Evolutionary conservation across 2,329 filamentous ascomycete genomes (phyloP), one percentile per base, ranked within the genome.

Genomic region (Lasiodiplodia hormozganensis): DNA sequence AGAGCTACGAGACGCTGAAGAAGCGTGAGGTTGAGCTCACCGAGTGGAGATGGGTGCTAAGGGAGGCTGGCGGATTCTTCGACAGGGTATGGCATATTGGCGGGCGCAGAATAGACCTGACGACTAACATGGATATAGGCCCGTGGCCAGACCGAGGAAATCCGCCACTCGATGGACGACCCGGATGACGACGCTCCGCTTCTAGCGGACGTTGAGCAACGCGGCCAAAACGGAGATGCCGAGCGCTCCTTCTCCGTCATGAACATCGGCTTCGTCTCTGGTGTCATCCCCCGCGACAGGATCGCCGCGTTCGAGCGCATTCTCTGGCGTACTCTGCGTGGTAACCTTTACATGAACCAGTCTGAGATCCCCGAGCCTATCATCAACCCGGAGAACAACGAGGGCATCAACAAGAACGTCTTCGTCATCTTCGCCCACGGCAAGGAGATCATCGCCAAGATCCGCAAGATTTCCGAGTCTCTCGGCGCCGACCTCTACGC

Each of bases 281-380:
- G 96, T 81, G 96, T 98, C 74, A 98, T 99, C 74, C 89, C 92
- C 47, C 89, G 96, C 67, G 95, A 98, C 77, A 90, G 95, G 62
- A 95, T 99, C 70, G 94, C 91, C 16, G 92, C 95, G 31, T 99
- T 99, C 78, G 96, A 99, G 84, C 91, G 96, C 69, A 99, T 99
- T 74, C 86, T 99, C 64, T 99, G 96, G 96, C 90, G 96, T 76
- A 97, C 96, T 0, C 88, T 99, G 52, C 93, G 96, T 80, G 96
- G 96, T 76, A 99, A 99, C 81, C 85, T 99, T 71, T 99, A 98
- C 86, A 99, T 99, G 96, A 99, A 99, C 83, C 96, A 99, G 85
- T 95, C 95, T 51, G 96, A 99, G 85, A 99, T 99, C 71, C 90
- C 94, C 8, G 95, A 99, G 79, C 89, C 93, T 47, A 91, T 99